A percentile compares a stretch with the other conserved stretches of the same genome.
These are phyloP conservation scores for Termitomyces titanicus DNA, from an alignment of 768 basidiomycete species.

Conservation along the genomic window DNA sequence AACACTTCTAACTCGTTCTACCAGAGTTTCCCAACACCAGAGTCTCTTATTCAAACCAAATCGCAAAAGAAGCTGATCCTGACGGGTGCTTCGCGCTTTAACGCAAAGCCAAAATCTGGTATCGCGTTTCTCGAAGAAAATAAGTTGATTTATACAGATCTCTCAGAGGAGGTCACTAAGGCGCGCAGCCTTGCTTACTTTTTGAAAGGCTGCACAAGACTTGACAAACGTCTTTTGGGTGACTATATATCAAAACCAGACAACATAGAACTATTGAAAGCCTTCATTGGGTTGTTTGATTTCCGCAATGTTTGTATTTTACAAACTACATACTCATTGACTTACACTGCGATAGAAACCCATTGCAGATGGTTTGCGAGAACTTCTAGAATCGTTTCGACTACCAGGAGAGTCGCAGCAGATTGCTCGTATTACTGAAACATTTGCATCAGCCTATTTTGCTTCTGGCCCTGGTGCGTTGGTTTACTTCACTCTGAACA, in stretches of 20 bases:
- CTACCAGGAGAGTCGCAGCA: conserved; percentile 95
- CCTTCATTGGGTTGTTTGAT: conserved; percentile 86
- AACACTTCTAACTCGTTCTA: neutral
- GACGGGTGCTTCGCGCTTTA: conserved; percentile 83
- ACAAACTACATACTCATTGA: neutral
- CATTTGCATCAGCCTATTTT: conserved; percentile 90
- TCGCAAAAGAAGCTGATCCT: conserved; percentile 84
- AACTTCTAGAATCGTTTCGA: conserved; percentile 89
- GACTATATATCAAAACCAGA: conserved; percentile 92
- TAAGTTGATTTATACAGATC: conserved; percentile 75
- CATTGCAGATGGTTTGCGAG: conserved; percentile 93
- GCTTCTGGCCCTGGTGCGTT: conserved; percentile 72
- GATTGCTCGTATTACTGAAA: conserved; percentile 90
- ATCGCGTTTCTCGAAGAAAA: conserved; percentile 91
- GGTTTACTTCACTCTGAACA: neutral
- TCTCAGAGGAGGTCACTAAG: conserved; percentile 52
- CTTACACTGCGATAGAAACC: conserved; percentile 60
- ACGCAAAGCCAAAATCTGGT: conserved; percentile 88
- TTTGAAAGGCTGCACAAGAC: conserved; percentile 74
- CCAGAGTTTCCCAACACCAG: conserved; percentile 54
- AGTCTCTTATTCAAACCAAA: conserved; percentile 63
- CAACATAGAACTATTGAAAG: conserved; percentile 78
- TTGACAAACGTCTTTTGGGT: conserved; percentile 92
- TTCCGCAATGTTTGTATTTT: conserved; percentile 71
- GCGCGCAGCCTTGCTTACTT: conserved; percentile 76